Base-by-base conservation (phyloP, 495 filamentous ascomycete genomes). In the Aspergillus funiculosus region DNA sequence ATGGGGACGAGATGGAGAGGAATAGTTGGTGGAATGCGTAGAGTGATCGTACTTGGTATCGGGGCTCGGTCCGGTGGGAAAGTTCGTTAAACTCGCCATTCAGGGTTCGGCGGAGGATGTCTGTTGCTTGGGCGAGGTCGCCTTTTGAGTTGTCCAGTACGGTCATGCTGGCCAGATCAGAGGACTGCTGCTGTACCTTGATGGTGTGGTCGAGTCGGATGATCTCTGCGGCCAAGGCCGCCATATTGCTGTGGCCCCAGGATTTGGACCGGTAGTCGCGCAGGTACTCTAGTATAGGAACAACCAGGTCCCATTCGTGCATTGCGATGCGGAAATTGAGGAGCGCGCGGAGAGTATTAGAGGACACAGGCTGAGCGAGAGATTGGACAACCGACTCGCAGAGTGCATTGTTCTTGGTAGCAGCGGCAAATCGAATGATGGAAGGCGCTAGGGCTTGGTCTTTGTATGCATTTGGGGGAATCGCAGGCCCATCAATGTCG, bases 401-500 rank as follows among this genome's bases (percentile, higher is more conserved):
- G 15, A 84, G 63, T 0, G 58, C 43, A 6, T 47, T 45, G 46
- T 83, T 73, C 28, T 66, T 58, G 3, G 75, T 71, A 14, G 75
- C 72, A 18, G 68, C 61, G 5, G 78, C 81, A 51, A 79, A 82
- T 6, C 76, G 71, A 11, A 83, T 53, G 18, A 85, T 65, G 1
- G 78, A 67, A n/a, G 78, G 72, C 4, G 75, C 69, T 19, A 85
- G 43, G 20, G 50, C 56, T 13, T 68, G 69, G 34, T 77, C 54
- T 1, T 57, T 51, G 51, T 83, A 85, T 22, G 68, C 45, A 18
- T 47, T 50, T 5, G 48, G 43, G 30, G 68, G 58, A n/a, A 85
- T 75, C 0, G 75, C 19, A 19, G 77, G 77, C 4, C 78, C 80
- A 54, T 83, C 80, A 2, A 78, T 43, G 38, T 78, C 78, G 22